These are phyloP conservation scores for Ustilago vetiveriae DNA, from an alignment of 1,284 basidiomycete genomes.

Conservation along the genomic window DNA sequence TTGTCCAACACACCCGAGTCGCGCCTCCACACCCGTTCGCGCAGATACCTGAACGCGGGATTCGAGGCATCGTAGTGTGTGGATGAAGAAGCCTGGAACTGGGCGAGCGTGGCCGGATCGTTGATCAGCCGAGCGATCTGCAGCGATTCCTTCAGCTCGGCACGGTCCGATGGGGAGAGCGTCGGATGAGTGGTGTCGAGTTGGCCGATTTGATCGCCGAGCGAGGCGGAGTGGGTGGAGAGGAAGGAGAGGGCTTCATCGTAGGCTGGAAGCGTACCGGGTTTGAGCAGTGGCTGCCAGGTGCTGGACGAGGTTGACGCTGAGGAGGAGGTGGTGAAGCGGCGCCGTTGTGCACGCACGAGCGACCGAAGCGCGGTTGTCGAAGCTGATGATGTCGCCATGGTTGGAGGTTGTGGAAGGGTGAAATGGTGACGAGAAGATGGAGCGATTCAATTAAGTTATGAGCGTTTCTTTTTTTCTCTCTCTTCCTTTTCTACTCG, in stretches of 20 bases:
- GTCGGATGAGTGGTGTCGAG: constrained; percentile 32
- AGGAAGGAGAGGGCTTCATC: constrained; percentile 81
- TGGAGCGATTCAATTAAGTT: background rate
- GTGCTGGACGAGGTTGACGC: constrained; percentile 11
- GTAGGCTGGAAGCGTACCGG: constrained; percentile 80
- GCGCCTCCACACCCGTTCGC: constrained; percentile 82
- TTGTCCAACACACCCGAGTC: constrained; percentile 33
- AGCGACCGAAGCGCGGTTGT: constrained; percentile 5
- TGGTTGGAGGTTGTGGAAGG: background rate
- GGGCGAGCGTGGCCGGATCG: constrained; percentile 80
- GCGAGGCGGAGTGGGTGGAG: constrained; percentile 68
- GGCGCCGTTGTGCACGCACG: constrained; percentile 2
- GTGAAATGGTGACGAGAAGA: background rate
- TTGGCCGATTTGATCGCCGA: constrained; percentile 71
- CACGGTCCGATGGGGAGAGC: constrained; percentile 15
- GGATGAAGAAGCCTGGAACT: constrained; percentile 70
- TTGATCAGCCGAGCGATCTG: constrained; percentile 78
- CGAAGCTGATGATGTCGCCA: constrained; percentile 14
- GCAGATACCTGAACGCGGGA: constrained; percentile 79
- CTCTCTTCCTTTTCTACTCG: too few relatives aligned
- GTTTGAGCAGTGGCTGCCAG: constrained; percentile 71
- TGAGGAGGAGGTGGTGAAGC: constrained; percentile 10
- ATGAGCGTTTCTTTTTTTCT: background rate
- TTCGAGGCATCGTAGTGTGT: constrained; percentile 68
- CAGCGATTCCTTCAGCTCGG: constrained; percentile 68